Conservation (phyloP, 2,329 filamentous ascomycete genomes). For the Lecanicillium sp. region DNA sequence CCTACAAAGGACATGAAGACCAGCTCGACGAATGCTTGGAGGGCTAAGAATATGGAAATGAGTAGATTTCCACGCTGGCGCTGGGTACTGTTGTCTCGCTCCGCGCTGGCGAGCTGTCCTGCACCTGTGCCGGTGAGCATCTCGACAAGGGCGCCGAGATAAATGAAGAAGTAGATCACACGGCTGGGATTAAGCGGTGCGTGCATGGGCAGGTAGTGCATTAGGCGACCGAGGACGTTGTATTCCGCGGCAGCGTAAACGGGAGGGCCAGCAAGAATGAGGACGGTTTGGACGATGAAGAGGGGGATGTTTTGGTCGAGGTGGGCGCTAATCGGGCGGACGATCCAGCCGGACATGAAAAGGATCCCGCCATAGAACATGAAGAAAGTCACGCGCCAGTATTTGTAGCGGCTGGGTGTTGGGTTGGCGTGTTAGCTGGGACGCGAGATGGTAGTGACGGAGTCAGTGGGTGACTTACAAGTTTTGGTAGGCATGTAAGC, state of each 20-base stretch:
- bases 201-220: constrained; percentile 19
- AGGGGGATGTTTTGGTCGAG: constrained; percentile 13
- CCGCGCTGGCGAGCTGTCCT: constrained; percentile 16
- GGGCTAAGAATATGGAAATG: constrained; percentile 39
- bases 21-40: constrained; percentile 20
- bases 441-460: too few relatives aligned
- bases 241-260: constrained; percentile 18
- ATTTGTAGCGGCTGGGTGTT: constrained; percentile 13
- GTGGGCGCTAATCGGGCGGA: constrained; percentile 13
- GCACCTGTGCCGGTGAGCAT: constrained; percentile 15
- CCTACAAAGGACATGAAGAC: constrained; percentile 15
- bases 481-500: too few relatives aligned
- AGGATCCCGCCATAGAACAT: constrained; percentile 17
- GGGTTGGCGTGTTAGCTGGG: too few relatives aligned
- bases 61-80: constrained; percentile 48
- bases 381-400: constrained; percentile 18
- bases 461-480: too few relatives aligned
- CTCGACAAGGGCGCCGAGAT: constrained; percentile 15
- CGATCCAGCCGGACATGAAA: constrained; percentile 14
- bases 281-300: constrained; percentile 17
- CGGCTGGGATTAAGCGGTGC: constrained; percentile 17
- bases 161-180: constrained; percentile 18
- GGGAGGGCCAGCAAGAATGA: constrained; percentile 16
- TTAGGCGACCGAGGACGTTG: constrained; percentile 17
- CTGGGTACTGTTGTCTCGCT: constrained; percentile 39